Evolutionary conservation across 257 asterid genomes (phyloP).

Genomic region (Solanum commersonii): DNA sequence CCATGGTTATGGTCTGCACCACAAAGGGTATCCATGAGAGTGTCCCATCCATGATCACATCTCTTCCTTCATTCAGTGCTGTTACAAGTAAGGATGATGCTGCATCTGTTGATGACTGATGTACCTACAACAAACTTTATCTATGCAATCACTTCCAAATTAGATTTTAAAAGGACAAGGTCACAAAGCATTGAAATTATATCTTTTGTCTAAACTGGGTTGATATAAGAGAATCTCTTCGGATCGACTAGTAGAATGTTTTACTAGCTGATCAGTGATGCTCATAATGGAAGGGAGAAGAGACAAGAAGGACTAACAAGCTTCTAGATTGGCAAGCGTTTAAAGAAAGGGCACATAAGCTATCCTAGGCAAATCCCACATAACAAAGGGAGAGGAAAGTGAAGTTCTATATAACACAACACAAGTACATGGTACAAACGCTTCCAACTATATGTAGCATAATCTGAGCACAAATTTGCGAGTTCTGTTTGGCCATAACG

Average conservation of each 20-base stretch:
- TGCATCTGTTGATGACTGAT: constrained; percentile 90
- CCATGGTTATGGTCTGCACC: constrained; percentile 25
- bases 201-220: not conserved
- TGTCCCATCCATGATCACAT: constrained; percentile 97
- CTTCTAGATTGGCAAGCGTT: not conserved
- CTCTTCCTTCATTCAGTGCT: constrained; percentile 90
- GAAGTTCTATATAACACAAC: not conserved
- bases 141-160: not conserved
- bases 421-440: not conserved
- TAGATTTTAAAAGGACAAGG: not conserved
- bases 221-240: not conserved
- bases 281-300: not conserved
- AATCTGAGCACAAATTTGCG: not conserved
- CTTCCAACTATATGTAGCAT: not conserved
- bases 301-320: not conserved
- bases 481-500: not conserved
- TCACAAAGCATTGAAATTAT: not conserved
- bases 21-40: constrained; percentile 95
- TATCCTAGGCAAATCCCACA: not conserved
- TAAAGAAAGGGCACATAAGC: not conserved
- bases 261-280: not conserved
- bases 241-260: not conserved
- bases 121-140: constrained; percentile 42
- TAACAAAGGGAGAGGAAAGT: not conserved
- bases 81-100: constrained; percentile 90